Conservation (phyloP, 2,329 filamentous ascomycete genomes). For the Knufia petricola region DNA sequence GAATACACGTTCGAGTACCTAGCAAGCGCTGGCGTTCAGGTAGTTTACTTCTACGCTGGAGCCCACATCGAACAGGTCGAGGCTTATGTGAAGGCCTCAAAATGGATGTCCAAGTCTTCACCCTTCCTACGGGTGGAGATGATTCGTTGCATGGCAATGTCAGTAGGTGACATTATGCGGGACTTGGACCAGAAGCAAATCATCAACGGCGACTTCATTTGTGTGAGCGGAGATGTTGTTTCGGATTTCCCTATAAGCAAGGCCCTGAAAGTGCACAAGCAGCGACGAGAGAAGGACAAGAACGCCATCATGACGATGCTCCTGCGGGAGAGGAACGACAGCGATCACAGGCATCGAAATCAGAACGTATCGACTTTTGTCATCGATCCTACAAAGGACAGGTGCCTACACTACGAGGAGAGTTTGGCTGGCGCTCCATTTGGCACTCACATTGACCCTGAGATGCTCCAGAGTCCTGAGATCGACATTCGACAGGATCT, state of each 20-base stretch:
- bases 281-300: constrained; percentile 71
- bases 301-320: constrained; percentile 98
- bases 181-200: constrained; percentile 80
- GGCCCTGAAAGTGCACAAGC: constrained; percentile 68
- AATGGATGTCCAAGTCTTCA: constrained; percentile 62
- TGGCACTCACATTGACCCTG: constrained; percentile 60
- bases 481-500: constrained; percentile 78
- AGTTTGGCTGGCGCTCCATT: constrained; percentile 39
- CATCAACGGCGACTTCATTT: constrained; percentile 80
- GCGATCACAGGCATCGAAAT: constrained; percentile 67
- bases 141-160: constrained; percentile 76
- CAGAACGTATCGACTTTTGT: constrained; percentile 75
- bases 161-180: constrained; percentile 86
- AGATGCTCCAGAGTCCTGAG: constrained; percentile 65
- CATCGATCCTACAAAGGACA: constrained; percentile 66
- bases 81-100: constrained; percentile 71
- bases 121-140: constrained; percentile 76
- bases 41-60: constrained; percentile 86
- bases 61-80: constrained; percentile 81
- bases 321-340: constrained; percentile 63
- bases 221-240: constrained; percentile 87
- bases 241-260: constrained; percentile 79
- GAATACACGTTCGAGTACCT: constrained; percentile 97
- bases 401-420: constrained; percentile 91
- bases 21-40: constrained; percentile 86